phyloP scores from a whole-genome alignment of 2,329 filamentous ascomycete species.

The Cyphellophora europaea region DNA sequence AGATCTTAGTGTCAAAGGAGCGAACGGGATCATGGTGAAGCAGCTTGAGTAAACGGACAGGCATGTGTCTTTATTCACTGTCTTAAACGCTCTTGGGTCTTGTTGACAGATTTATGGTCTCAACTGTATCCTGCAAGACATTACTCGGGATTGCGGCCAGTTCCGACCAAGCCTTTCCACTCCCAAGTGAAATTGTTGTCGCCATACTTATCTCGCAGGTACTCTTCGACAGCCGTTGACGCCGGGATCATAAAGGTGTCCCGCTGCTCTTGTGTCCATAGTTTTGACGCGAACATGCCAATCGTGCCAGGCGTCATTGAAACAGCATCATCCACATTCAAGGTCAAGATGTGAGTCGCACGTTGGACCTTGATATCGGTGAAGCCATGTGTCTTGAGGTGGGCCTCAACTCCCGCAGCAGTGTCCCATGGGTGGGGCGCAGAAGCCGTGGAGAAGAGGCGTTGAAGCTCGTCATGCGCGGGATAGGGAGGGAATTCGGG shows the following conservation, averaged over 20 bases:
- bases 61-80: too few species aligned
- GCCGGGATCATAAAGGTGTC: conserved; percentile 6
- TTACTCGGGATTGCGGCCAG: conserved; percentile 1
- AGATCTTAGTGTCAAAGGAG: not conserved
- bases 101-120: too few species aligned
- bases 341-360: conserved; percentile 1
- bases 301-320: conserved; percentile 5
- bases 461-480: not conserved
- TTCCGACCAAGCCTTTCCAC: conserved; percentile 7
- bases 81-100: too few species aligned
- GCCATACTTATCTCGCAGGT: conserved; percentile 10
- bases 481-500: conserved; percentile 4
- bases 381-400: conserved; percentile 3
- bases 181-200: conserved; percentile 10
- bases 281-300: conserved; percentile 3
- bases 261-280: conserved; percentile 10
- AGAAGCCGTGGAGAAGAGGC: conserved; percentile 2
- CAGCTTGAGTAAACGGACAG: not conserved
- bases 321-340: conserved; percentile 3
- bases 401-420: conserved; percentile 3
- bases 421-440: conserved; percentile 8
- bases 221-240: conserved; percentile 5
- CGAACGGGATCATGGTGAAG: conserved; percentile 1
- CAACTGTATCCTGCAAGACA: too few species aligned
- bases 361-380: conserved; percentile 6